Conservation (phyloP, 306 rosid genomes). For the Betula pendula region DNA sequence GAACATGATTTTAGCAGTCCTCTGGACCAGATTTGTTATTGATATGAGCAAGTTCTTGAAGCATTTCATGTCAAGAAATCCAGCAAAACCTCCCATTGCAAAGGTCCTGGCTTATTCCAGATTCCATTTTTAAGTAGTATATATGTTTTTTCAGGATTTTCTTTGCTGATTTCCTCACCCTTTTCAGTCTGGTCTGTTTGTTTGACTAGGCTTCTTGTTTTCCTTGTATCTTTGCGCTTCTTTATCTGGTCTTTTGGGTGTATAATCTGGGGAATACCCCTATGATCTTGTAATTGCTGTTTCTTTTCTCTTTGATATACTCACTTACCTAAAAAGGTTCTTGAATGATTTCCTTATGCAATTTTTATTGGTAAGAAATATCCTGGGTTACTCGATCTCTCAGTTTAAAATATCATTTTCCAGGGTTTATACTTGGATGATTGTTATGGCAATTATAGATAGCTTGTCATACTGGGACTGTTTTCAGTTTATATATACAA, state of each 20-base stretch:
- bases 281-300: background rate
- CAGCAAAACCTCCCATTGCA: background rate
- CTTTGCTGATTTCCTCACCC: background rate
- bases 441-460: background rate
- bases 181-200: background rate
- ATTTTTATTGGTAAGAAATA: background rate
- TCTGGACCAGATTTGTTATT: background rate
- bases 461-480: background rate
- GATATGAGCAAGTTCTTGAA: background rate
- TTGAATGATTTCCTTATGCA: background rate
- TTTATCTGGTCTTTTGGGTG: background rate
- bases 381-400: background rate
- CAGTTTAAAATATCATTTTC: background rate
- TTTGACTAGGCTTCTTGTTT: background rate
- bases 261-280: background rate
- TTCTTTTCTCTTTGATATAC: background rate
- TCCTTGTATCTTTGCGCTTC: background rate
- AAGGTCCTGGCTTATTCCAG: background rate
- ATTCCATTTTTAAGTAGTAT: too few species aligned
- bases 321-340: background rate
- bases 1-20: background rate
- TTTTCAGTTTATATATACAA: slow-evolving; percentile 4
- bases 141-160: background rate
- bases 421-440: too few species aligned
- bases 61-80: background rate